phyloP scores from a whole-genome alignment of 2,329 filamentous ascomycete species.

The Huntiella decipiens region DNA sequence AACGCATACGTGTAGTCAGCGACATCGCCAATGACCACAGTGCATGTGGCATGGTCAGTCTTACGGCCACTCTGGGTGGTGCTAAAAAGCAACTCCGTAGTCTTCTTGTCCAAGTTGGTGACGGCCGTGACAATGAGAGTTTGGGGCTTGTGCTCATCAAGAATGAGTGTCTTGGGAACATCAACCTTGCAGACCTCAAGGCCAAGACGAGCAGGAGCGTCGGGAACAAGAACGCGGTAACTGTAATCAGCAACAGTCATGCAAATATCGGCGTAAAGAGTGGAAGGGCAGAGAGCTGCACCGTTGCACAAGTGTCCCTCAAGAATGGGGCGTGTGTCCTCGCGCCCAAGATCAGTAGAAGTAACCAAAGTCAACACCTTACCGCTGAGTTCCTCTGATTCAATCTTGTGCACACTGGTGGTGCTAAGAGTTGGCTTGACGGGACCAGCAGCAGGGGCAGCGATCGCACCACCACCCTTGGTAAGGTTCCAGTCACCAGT shows the following conservation, averaged over 20 bases:
- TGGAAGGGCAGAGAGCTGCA: constrained; percentile 44
- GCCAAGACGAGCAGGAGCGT: constrained; percentile 30
- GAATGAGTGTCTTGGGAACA: constrained; percentile 51
- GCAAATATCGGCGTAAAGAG: constrained; percentile 39
- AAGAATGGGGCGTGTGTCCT: constrained; percentile 40
- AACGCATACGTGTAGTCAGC: constrained; percentile 46
- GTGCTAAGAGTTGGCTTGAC: constrained; percentile 40
- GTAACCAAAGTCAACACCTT: constrained; percentile 34
- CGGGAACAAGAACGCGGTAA: constrained; percentile 42
- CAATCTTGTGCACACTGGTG: constrained; percentile 44
- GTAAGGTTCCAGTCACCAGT: constrained; percentile 52
- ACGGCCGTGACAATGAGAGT: constrained; percentile 41
- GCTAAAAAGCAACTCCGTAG: constrained; percentile 37
- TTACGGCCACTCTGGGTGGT: constrained; percentile 39
- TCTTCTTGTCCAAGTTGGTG: constrained; percentile 35
- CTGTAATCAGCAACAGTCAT: constrained; percentile 43
- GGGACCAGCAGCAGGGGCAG: constrained; percentile 18
- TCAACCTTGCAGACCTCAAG: constrained; percentile 49
- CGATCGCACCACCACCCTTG: constrained; percentile 40
- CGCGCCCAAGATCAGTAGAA: constrained; percentile 46
- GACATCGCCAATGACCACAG: constrained; percentile 40
- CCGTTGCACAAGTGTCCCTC: constrained; percentile 51
- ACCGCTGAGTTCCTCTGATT: constrained; percentile 41
- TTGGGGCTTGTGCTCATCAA: constrained; percentile 29
- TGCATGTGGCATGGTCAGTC: constrained; percentile 42